Evolutionary conservation across 345 rosid genomes (phyloP).

Genomic region (Dovyalis caffra): DNA sequence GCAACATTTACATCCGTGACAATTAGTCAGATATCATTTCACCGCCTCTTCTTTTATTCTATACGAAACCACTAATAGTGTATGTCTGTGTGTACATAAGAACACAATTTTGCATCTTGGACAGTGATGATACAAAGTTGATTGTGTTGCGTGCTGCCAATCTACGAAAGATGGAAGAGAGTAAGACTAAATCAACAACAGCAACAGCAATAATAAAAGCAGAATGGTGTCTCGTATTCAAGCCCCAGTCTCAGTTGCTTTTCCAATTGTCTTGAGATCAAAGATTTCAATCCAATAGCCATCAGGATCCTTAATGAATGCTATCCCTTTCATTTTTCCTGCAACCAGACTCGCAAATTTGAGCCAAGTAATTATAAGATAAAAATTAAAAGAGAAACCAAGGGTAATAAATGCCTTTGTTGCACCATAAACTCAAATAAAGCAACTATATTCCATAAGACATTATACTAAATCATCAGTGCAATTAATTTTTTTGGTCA

Average conservation of each 20-base stretch:
- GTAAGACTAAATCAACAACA: not conserved
- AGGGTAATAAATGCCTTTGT: not conserved
- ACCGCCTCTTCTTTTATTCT: not conserved
- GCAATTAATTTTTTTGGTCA: not conserved
- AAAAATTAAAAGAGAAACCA: not conserved
- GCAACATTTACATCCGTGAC: not conserved
- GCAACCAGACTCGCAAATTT: slow-evolving; percentile 20
- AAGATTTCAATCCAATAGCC: slow-evolving; percentile 97
- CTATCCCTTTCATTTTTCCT: slow-evolving; percentile 92
- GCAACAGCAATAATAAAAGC: not conserved
- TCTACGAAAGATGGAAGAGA: not conserved
- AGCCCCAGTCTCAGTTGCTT: slow-evolving; percentile 29
- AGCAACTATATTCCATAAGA: not conserved
- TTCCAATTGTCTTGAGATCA: slow-evolving; percentile 62
- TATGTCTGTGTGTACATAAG: too few species aligned
- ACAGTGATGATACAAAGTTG: not conserved
- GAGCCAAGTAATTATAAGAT: not conserved
- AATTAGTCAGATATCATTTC: not conserved
- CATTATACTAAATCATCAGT: not conserved
- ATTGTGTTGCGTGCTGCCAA: not conserved
- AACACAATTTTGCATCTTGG: not conserved
- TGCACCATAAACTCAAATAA: not conserved
- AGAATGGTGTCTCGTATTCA: slow-evolving; percentile 24
- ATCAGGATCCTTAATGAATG: slow-evolving; percentile 97
- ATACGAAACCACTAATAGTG: too few species aligned